Evolutionary conservation across 1,284 basidiomycete species (phyloP).

Genomic region (Heimioporus retisporus): DNA sequence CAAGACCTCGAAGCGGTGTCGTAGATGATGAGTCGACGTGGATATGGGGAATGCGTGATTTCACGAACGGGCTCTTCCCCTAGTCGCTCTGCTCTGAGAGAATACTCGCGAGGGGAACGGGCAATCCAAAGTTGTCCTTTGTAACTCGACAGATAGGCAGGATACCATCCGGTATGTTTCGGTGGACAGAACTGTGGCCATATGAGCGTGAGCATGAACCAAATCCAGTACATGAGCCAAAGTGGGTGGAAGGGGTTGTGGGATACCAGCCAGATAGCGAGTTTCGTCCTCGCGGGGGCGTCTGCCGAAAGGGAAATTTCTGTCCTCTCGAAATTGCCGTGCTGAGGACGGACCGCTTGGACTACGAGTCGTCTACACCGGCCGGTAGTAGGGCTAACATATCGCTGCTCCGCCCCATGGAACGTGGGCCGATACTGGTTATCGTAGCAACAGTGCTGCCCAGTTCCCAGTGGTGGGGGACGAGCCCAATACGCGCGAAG

Average conservation of each 20-base stretch:
- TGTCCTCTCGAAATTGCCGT: background rate
- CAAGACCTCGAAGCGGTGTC: slow-evolving; percentile 16
- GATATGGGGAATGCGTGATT: slow-evolving; percentile 31
- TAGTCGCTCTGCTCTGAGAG: slow-evolving; percentile 23
- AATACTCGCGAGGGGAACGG: slow-evolving; percentile 35
- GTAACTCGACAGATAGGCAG: slow-evolving; percentile 29
- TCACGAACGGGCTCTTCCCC: slow-evolving; percentile 18
- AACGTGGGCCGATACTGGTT: slow-evolving; percentile 26
- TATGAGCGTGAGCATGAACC: slow-evolving; percentile 28
- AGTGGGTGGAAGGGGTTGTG: slow-evolving; percentile 5
- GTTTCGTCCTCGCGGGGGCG: slow-evolving; percentile 13
- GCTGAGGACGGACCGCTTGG: slow-evolving; percentile 30
- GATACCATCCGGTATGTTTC: slow-evolving; percentile 20
- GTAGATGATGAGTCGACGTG: slow-evolving; percentile 31
- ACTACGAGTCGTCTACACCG: slow-evolving; percentile 34
- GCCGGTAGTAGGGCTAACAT: slow-evolving; percentile 32
- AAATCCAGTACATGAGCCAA: slow-evolving; percentile 32
- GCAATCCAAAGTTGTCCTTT: slow-evolving; percentile 37
- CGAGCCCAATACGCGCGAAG: background rate
- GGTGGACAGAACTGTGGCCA: slow-evolving; percentile 24
- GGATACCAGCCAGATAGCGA: slow-evolving; percentile 29
- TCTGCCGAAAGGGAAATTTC: slow-evolving; percentile 14
- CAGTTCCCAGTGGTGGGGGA: background rate
- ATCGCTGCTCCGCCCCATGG: slow-evolving; percentile 31
- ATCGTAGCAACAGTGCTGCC: slow-evolving; percentile 24